Conservation (phyloP, 306 rosid genomes). For the Dalbergia cultrata region DNA sequence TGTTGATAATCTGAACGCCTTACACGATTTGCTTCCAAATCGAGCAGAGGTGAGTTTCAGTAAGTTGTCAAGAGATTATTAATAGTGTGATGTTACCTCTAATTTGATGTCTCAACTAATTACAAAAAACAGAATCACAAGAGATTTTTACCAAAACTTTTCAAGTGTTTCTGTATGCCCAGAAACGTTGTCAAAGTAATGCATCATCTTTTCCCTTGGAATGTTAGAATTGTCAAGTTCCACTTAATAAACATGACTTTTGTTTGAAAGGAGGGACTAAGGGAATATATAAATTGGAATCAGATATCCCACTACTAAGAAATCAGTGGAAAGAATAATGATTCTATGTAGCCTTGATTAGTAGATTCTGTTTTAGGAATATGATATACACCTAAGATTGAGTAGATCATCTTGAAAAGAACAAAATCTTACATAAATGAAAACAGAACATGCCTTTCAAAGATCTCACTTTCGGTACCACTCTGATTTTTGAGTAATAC, state of each 20-base stretch:
- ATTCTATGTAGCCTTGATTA: neutral
- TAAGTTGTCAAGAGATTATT: conserved; percentile 8
- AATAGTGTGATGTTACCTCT: neutral
- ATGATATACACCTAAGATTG: conserved; percentile 7
- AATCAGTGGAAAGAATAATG: neutral
- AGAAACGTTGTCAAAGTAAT: conserved; percentile 14
- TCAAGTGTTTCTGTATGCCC: neutral
- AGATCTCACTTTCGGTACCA: neutral
- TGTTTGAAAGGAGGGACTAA: neutral
- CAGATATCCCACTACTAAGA: conserved; percentile 4
- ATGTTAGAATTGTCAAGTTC: neutral
- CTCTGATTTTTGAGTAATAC: conserved; percentile 6
- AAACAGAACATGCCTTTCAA: conserved; percentile 4
- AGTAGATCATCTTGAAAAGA: conserved; percentile 10
- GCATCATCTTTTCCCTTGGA: neutral
- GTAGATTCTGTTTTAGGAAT: conserved; percentile 30
- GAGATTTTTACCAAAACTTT: neutral
- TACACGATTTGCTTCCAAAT: conserved; percentile 78
- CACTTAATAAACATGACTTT: neutral
- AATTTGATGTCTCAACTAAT: neutral
- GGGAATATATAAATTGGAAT: neutral
- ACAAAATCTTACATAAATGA: conserved; percentile 7
- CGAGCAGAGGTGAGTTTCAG: conserved; percentile 64
- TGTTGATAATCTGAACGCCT: conserved; percentile 67
- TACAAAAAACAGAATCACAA: conserved; percentile 9